A percentile compares a stretch with the other conserved stretches of the same genome.
Evolutionary conservation across 2,329 filamentous ascomycete genomes (phyloP).

Genomic region (Scorias spongiosa): DNA sequence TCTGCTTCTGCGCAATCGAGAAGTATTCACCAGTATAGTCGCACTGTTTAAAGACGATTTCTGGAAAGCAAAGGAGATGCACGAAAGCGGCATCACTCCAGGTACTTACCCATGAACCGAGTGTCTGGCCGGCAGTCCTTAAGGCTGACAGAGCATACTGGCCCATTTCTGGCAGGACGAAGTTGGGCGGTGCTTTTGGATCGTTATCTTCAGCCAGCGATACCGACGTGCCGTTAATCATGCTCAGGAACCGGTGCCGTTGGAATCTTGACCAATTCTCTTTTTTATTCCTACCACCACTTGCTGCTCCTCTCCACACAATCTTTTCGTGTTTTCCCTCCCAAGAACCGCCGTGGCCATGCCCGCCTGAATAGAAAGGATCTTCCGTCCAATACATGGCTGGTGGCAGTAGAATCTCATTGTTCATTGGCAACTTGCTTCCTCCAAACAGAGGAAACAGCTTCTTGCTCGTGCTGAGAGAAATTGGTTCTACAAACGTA

Average conservation of each 20-base stretch:
- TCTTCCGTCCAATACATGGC: conserved; percentile 35
- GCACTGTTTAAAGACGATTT: conserved; percentile 24
- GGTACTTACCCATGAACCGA: conserved; percentile 24
- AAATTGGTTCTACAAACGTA: conserved; percentile 34
- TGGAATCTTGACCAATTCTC: conserved; percentile 59
- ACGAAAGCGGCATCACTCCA: conserved; percentile 29
- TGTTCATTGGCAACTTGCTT: conserved; percentile 35
- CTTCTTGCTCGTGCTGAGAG: conserved; percentile 26
- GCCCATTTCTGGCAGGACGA: conserved; percentile 22
- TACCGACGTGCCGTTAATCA: conserved; percentile 53
- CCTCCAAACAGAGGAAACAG: conserved; percentile 36
- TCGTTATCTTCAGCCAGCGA: conserved; percentile 30
- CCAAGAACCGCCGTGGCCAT: conserved; percentile 26
- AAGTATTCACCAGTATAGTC: conserved; percentile 31
- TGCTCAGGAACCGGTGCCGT: conserved; percentile 57
- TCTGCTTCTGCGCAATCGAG: conserved; percentile 11
- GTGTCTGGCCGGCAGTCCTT: background rate
- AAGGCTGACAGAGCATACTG: conserved; percentile 25
- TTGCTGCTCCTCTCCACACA: conserved; percentile 34
- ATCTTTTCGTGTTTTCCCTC: conserved; percentile 25
- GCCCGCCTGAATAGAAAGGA: conserved; percentile 27
- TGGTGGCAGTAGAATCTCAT: conserved; percentile 36
- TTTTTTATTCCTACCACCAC: conserved; percentile 30
- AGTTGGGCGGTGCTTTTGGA: conserved; percentile 19
- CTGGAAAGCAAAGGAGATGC: conserved; percentile 29